phyloP scores from a whole-genome alignment of 2,329 filamentous ascomycete species.

The Aspergillus sp. region DNA sequence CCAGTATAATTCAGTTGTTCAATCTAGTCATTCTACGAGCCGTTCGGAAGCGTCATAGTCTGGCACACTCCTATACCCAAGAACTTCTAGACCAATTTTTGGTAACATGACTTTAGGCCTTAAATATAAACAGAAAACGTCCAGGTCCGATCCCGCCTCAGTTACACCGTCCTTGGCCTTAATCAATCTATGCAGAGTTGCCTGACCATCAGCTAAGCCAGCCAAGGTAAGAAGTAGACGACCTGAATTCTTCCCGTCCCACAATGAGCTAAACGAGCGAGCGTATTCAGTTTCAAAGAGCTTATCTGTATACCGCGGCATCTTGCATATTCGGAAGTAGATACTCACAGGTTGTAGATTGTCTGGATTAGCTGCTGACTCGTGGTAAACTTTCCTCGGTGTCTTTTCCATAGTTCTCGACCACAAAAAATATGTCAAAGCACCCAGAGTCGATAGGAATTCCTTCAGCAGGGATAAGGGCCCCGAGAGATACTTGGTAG shows the following conservation, averaged over 20 bases:
- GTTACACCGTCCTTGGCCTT: slow-evolving; percentile 1
- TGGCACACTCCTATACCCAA: neutral
- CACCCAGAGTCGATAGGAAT: neutral
- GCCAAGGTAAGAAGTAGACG: neutral
- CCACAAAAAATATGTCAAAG: neutral
- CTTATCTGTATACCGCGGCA: neutral
- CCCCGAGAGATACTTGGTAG: neutral
- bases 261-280: neutral
- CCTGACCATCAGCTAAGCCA: neutral
- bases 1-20: too few relatives aligned
- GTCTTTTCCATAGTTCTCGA: neutral
- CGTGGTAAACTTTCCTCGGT: neutral
- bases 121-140: neutral
- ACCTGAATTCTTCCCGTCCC: neutral
- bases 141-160: neutral
- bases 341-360: slow-evolving; percentile 1
- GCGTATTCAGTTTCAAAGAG: neutral
- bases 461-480: neutral
- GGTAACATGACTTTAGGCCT: neutral
- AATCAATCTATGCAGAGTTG: neutral
- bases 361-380: neutral
- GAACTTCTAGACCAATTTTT: neutral
- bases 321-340: neutral
- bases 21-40: too few relatives aligned
- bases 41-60: too few relatives aligned